These are phyloP conservation scores for Cyberlindnera euphorbiae DNA, from an alignment of 805 yeast genomes.

Conservation along the genomic window DNA sequence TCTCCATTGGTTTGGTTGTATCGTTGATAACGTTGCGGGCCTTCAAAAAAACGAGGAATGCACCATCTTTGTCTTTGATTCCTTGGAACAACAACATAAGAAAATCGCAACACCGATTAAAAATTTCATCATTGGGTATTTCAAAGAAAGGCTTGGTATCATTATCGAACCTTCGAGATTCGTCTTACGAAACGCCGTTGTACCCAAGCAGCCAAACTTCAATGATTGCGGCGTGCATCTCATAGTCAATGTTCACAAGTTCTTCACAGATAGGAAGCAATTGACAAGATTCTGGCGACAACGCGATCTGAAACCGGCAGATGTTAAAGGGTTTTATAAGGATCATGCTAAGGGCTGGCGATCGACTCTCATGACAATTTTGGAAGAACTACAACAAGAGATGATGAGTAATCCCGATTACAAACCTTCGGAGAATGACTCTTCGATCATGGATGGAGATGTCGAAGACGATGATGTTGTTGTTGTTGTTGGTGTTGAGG, in stretches of 20 bases:
- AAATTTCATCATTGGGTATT: slow-evolving; percentile 60
- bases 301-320: slow-evolving; percentile 11
- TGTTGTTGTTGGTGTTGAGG: too few species aligned
- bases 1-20: slow-evolving; percentile 84
- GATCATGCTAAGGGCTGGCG: not conserved
- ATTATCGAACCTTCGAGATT: slow-evolving; percentile 44
- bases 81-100: slow-evolving; percentile 57
- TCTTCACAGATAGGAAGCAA: slow-evolving; percentile 43
- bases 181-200: slow-evolving; percentile 43
- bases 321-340: slow-evolving; percentile 17
- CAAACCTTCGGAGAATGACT: too few species aligned
- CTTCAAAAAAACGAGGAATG: slow-evolving; percentile 18
- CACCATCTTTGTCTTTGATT: slow-evolving; percentile 58
- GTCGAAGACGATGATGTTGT: too few species aligned
- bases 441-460: too few species aligned
- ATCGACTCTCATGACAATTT: too few species aligned
- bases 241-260: slow-evolving; percentile 62
- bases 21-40: slow-evolving; percentile 52
- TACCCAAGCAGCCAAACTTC: slow-evolving; percentile 82
- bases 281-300: slow-evolving; percentile 49
- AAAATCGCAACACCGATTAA: slow-evolving; percentile 49
- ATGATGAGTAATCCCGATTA: too few species aligned
- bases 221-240: slow-evolving; percentile 96
- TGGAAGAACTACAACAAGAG: too few species aligned
- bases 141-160: slow-evolving; percentile 54